A percentile compares a stretch with the other conserved stretches of the same genome.
phyloP scores from a whole-genome alignment of 2,329 filamentous ascomycete genomes.

The Aspergillus vadensis region DNA sequence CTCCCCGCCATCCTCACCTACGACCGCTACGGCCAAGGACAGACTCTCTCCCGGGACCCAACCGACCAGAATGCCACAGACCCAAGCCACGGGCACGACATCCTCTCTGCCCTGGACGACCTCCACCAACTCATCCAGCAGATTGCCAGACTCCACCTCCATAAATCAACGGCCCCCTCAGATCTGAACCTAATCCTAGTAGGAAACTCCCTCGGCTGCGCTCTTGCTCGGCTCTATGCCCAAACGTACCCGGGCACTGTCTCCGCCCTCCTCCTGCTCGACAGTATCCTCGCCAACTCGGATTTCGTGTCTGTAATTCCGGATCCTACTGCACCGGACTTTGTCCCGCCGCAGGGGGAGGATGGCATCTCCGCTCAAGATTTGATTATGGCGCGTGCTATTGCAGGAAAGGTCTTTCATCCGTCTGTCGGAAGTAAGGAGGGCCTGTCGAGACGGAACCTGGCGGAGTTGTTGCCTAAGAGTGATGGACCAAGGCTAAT shows the following conservation, averaged over 20 bases:
- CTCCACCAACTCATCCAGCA: constrained; percentile 49
- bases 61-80: constrained; percentile 35
- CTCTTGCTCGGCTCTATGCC: constrained; percentile 56
- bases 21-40: constrained; percentile 61
- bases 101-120: constrained; percentile 22
- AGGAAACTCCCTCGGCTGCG: constrained; percentile 57
- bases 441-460: constrained; percentile 51
- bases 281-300: constrained; percentile 60
- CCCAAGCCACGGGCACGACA: constrained; percentile 19
- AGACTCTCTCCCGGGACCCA: constrained; percentile 51
- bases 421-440: constrained; percentile 54
- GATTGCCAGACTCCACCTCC: constrained; percentile 38
- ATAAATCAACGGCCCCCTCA: constrained; percentile 14
- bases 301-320: constrained; percentile 60
- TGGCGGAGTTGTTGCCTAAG: constrained; percentile 48
- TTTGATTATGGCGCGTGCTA: constrained; percentile 36
- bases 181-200: constrained; percentile 47
- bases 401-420: constrained; percentile 48
- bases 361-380: constrained; percentile 31
- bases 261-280: constrained; percentile 54
- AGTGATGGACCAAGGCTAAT: constrained; percentile 47
- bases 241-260: constrained; percentile 50
- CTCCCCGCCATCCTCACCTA: constrained; percentile 55
- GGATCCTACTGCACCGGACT: constrained; percentile 53
- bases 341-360: constrained; percentile 50